A percentile compares a stretch with the other conserved stretches of the same genome.
These are phyloP conservation scores for Penicillium nucicola DNA, from an alignment of 495 filamentous ascomycete species.

Conservation along the genomic window DNA sequence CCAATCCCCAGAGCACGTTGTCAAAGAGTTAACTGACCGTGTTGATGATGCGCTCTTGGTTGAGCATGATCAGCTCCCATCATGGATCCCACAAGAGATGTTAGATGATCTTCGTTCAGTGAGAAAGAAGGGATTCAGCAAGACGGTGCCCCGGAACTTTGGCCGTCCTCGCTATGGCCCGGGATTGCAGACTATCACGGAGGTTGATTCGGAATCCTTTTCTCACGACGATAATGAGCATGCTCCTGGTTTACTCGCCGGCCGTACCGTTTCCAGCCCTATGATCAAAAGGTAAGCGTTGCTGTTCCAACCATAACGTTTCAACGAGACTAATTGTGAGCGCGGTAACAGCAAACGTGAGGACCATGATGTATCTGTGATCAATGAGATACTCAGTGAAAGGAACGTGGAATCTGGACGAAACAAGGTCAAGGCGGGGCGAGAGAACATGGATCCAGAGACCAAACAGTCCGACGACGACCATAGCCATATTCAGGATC, in stretches of 20 bases:
- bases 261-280: background rate
- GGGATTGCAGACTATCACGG: background rate
- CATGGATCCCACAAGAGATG: background rate
- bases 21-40: background rate
- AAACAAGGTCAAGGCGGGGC: too few species aligned
- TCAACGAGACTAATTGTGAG: background rate
- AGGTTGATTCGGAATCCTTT: background rate
- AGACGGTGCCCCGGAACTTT: slow-evolving; percentile 3
- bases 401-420: too few species aligned
- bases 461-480: too few species aligned
- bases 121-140: background rate
- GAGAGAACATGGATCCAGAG: too few species aligned
- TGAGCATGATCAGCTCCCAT: background rate
- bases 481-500: too few species aligned
- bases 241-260: background rate
- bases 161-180: background rate
- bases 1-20: background rate
- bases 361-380: background rate
- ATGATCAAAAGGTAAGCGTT: background rate
- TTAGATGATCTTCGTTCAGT: background rate
- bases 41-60: background rate
- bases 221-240: too few species aligned
- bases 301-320: background rate
- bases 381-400: too few species aligned
- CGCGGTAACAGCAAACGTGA: background rate